These are phyloP conservation scores for Westerdykella ornata DNA, from an alignment of 2,329 filamentous ascomycete species.

Conservation along the genomic window DNA sequence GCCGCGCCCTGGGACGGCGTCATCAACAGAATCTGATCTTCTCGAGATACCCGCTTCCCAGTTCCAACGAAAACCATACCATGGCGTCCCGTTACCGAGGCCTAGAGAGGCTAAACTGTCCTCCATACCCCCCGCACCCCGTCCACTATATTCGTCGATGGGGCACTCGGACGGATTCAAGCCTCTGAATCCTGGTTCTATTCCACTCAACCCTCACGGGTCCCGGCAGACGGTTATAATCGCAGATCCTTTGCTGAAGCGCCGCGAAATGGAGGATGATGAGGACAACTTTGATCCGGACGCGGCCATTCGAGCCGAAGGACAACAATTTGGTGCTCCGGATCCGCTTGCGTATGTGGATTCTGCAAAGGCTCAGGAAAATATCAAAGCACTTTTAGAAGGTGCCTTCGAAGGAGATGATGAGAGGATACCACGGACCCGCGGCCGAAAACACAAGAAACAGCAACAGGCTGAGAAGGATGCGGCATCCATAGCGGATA, in stretches of 20 bases:
- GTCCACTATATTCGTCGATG: constrained; percentile 50
- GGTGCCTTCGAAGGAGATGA: constrained; percentile 71
- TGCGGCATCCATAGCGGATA: constrained; percentile 38
- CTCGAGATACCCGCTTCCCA: constrained; percentile 31
- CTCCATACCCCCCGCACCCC: constrained; percentile 46
- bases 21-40: constrained; percentile 27
- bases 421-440: constrained; percentile 46
- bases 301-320: constrained; percentile 41
- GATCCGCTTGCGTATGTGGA: constrained; percentile 61
- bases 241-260: constrained; percentile 13
- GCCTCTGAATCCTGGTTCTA: constrained; percentile 28
- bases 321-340: constrained; percentile 46
- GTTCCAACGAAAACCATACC: constrained; percentile 25
- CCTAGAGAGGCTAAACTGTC: constrained; percentile 43
- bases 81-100: constrained; percentile 42
- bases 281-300: constrained; percentile 46
- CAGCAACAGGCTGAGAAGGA: constrained; percentile 31
- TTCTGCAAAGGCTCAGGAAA: constrained; percentile 62
- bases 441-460: constrained; percentile 41
- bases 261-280: constrained; percentile 40
- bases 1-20: constrained; percentile 23
- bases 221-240: constrained; percentile 38
- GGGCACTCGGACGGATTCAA: constrained; percentile 37
- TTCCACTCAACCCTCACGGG: constrained; percentile 20
- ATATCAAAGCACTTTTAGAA: constrained; percentile 75